Evolutionary conservation across 805 yeast genomes (phyloP).

Genomic region (Wickerhamiella slavikovae): DNA sequence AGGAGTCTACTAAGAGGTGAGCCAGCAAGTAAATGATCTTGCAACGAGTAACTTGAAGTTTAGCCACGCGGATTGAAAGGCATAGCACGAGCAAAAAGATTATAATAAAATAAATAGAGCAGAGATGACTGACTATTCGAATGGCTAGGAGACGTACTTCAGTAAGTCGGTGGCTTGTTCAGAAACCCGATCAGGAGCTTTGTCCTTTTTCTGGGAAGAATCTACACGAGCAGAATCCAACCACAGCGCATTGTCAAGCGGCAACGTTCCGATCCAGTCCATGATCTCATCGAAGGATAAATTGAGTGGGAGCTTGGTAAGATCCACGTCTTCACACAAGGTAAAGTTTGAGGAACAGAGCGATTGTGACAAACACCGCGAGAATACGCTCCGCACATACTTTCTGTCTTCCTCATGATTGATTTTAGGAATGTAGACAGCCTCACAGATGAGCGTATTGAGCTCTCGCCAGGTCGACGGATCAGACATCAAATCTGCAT

Average conservation of each 20-base stretch:
- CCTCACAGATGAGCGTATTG: constrained; percentile 27
- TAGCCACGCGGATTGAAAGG: too few species aligned
- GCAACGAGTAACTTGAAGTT: too few species aligned
- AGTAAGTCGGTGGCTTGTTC: too few species aligned
- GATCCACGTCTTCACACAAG: not conserved
- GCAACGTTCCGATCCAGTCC: not conserved
- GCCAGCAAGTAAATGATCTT: too few species aligned
- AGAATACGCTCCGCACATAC: not conserved
- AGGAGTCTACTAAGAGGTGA: too few species aligned
- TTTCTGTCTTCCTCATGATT: constrained; percentile 10
- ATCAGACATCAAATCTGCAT: constrained; percentile 1
- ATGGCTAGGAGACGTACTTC: too few species aligned
- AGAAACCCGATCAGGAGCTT: too few species aligned
- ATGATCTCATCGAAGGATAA: not conserved
- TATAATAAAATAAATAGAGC: too few species aligned
- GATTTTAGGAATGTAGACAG: constrained; percentile 38
- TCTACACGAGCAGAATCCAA: not conserved
- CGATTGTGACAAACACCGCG: not conserved
- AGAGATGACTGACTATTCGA: too few species aligned
- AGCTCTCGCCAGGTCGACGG: constrained; percentile 32
- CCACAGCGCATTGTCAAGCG: not conserved
- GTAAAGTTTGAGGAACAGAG: not conserved
- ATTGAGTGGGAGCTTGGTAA: not conserved
- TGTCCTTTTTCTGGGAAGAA: too few species aligned
- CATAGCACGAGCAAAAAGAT: too few species aligned